Percentiles rank a stretch among this genome's conserved stretches.
These are phyloP conservation scores for Tilletia indica DNA, from an alignment of 1,284 basidiomycete species.

Conservation along the genomic window DNA sequence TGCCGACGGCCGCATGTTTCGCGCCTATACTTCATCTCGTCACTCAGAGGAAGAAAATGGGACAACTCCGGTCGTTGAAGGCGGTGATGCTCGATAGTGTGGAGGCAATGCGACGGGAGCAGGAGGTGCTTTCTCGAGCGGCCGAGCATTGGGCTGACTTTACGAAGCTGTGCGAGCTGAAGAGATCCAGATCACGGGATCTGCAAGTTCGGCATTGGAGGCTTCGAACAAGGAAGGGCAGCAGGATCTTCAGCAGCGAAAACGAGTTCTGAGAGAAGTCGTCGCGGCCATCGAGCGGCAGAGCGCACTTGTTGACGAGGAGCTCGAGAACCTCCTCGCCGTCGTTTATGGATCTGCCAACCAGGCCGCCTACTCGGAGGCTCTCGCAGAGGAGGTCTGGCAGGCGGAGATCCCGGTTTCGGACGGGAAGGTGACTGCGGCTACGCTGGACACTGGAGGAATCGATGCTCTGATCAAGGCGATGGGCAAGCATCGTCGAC, in stretches of 20 bases:
- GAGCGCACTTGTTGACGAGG: not conserved
- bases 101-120: not conserved
- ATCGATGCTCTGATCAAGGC: too few species aligned
- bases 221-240: not conserved
- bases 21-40: conserved; percentile 34
- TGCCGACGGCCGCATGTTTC: conserved; percentile 31
- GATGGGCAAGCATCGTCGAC: too few species aligned
- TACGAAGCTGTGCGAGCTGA: not conserved
- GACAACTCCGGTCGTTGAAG: conserved; percentile 30
- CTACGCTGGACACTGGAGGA: too few species aligned
- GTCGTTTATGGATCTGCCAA: too few species aligned
- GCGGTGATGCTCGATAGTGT: not conserved
- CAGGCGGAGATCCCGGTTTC: too few species aligned
- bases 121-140: not conserved
- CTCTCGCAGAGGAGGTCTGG: too few species aligned
- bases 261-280: not conserved
- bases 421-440: too few species aligned
- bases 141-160: not conserved
- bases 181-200: too few species aligned
- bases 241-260: not conserved
- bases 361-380: too few species aligned
- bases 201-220: not conserved
- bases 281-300: not conserved
- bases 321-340: not conserved
- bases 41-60: conserved; percentile 21